Evolutionary conservation across 176 grass and related monocot genomes (phyloP).

Genomic region (Bolboschoenus planiculmis): DNA sequence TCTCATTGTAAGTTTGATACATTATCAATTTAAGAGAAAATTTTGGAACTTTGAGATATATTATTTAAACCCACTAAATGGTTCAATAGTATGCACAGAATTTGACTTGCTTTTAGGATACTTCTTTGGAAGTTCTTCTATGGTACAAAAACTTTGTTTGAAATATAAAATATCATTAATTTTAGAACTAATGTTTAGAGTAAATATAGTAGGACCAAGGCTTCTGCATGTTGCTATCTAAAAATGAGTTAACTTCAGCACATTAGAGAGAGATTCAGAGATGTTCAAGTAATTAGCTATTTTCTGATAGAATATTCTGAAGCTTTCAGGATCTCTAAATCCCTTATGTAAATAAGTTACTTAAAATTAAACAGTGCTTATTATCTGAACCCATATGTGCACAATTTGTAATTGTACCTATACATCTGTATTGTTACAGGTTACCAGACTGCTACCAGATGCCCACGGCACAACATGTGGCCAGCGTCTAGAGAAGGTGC

Average conservation of each 20-base stretch:
- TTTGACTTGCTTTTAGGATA: background rate
- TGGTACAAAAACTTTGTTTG: background rate
- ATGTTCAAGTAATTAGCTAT: background rate
- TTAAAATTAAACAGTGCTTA: background rate
- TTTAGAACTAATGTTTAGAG: background rate
- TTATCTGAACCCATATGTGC: background rate
- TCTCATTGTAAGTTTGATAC: constrained; percentile 74
- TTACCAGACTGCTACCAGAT: constrained; percentile 88
- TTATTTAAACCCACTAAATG: background rate
- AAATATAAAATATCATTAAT: background rate
- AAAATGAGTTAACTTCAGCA: background rate
- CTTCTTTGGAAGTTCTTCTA: background rate
- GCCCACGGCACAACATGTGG: constrained; percentile 90
- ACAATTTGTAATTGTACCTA: background rate
- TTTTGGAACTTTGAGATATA: background rate
- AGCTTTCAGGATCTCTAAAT: background rate
- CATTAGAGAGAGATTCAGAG: background rate
- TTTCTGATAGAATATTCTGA: background rate
- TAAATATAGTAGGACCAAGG: background rate
- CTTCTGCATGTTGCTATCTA: too few relatives aligned
- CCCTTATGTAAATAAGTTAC: background rate
- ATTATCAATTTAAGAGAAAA: background rate
- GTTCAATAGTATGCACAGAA: background rate
- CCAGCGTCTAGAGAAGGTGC: constrained; percentile 91
- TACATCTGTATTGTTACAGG: constrained; percentile 34